These are phyloP conservation scores for Starmerella kuoi DNA, from an alignment of 805 yeast species.

Conservation along the genomic window DNA sequence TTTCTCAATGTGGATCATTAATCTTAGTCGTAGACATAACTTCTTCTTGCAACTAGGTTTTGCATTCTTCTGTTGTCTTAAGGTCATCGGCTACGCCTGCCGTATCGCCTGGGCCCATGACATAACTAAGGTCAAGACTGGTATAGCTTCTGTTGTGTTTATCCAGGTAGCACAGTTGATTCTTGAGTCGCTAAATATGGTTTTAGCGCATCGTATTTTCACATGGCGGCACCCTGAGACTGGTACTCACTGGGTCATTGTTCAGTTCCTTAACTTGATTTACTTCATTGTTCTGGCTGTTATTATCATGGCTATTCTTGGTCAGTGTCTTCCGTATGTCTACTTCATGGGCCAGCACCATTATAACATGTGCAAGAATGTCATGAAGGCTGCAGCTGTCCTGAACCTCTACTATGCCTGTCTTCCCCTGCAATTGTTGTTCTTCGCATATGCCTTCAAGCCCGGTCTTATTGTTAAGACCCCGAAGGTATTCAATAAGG, in stretches of 20 bases:
- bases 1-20: slow-evolving; percentile 35
- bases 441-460: slow-evolving; percentile 41
- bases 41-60: slow-evolving; percentile 46
- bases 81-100: slow-evolving; percentile 47
- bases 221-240: slow-evolving; percentile 69
- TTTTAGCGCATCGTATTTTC: slow-evolving; percentile 59
- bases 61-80: slow-evolving; percentile 40
- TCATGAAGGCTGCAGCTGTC: slow-evolving; percentile 40
- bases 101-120: slow-evolving; percentile 51
- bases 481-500: slow-evolving; percentile 19
- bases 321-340: slow-evolving; percentile 47
- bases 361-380: slow-evolving; percentile 43
- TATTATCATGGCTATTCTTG: slow-evolving; percentile 56
- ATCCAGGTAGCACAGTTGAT: slow-evolving; percentile 47
- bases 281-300: slow-evolving; percentile 46
- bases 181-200: slow-evolving; percentile 46
- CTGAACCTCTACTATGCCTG: slow-evolving; percentile 41
- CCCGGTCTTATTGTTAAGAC: slow-evolving; percentile 36
- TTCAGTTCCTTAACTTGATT: slow-evolving; percentile 38
- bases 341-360: slow-evolving; percentile 39
- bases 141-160: slow-evolving; percentile 47
- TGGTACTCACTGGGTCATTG: slow-evolving; percentile 43
- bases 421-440: slow-evolving; percentile 39
- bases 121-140: slow-evolving; percentile 35
- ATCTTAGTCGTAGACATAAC: slow-evolving; percentile 45